Percentiles rank a stretch among this genome's conserved stretches.
These are phyloP conservation scores for Mallotus japonicus DNA, from an alignment of 441 rosid species.

Conservation along the genomic window DNA sequence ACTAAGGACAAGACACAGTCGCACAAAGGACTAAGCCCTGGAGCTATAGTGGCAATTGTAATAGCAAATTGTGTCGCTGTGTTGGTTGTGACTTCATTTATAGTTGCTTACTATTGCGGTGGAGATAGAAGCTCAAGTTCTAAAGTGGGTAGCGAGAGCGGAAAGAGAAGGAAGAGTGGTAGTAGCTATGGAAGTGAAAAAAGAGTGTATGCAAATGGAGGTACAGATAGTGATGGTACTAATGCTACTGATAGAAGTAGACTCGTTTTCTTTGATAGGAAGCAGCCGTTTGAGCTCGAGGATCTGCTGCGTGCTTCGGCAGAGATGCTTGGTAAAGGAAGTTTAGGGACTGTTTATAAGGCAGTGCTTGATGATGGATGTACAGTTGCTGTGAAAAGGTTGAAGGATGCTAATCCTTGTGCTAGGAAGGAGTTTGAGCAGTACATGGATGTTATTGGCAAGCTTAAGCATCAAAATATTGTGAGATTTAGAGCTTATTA, in stretches of 20 bases:
- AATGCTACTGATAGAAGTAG: conserved; percentile 60
- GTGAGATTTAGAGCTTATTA: conserved; percentile 89
- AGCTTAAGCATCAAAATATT: conserved; percentile 68
- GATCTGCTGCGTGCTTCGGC: conserved; percentile 87
- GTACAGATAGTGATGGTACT: conserved; percentile 71
- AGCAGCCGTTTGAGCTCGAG: conserved; percentile 78
- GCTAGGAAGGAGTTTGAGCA: conserved; percentile 83
- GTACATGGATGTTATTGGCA: conserved; percentile 89
- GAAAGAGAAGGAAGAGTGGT: conserved; percentile 51
- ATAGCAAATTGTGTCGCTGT: conserved; percentile 61
- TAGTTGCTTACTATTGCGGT: conserved; percentile 63
- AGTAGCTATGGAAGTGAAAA: conserved; percentile 57
- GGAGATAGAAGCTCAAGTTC: conserved; percentile 38
- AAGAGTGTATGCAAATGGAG: conserved; percentile 50
- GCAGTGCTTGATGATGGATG: conserved; percentile 79
- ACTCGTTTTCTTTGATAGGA: conserved; percentile 79
- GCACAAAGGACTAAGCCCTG: conserved; percentile 51
- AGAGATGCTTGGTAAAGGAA: conserved; percentile 95
- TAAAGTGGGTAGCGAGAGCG: conserved; percentile 38
- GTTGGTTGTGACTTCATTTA: conserved; percentile 53
- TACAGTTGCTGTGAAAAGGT: conserved; percentile 79
- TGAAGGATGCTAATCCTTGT: conserved; percentile 93
- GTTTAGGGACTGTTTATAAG: conserved; percentile 84
- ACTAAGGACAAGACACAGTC: conserved; percentile 23
- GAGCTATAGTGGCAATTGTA: conserved; percentile 59